Percentiles rank a stretch among this genome's conserved stretches.
These are phyloP conservation scores for Pseudocercospora fijiensis DNA, from an alignment of 2,329 filamentous ascomycete species.

Conservation along the genomic window DNA sequence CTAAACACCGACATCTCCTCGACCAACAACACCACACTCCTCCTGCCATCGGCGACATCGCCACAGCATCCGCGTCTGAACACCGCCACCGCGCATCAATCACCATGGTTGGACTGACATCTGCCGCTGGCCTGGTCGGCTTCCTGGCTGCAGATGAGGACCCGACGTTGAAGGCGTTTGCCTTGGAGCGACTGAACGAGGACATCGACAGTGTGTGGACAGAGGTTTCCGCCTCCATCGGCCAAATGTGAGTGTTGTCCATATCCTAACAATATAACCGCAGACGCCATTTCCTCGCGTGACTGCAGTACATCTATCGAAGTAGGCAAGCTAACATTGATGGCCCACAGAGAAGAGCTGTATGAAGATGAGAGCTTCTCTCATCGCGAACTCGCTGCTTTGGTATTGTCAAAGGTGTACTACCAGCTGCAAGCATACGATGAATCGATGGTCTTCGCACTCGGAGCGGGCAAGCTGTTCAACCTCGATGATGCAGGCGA, in stretches of 20 bases:
- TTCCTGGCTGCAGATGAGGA: constrained; percentile 88
- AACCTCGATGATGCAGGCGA: constrained; percentile 87
- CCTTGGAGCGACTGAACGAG: constrained; percentile 89
- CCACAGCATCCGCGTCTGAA: not conserved
- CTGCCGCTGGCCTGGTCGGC: constrained; percentile 89
- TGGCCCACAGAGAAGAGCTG: constrained; percentile 72
- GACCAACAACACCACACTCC: constrained; percentile 7
- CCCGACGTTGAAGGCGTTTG: constrained; percentile 89
- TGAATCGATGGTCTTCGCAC: constrained; percentile 97
- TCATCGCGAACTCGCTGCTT: constrained; percentile 86
- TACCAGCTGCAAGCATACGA: constrained; percentile 99
- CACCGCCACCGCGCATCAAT: not conserved
- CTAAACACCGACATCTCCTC: not conserved
- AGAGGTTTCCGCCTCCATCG: constrained; percentile 88
- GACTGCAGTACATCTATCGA: not conserved
- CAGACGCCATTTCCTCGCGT: too few species aligned
- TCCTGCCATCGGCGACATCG: not conserved
- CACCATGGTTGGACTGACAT: constrained; percentile 86
- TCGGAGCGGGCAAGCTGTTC: constrained; percentile 92
- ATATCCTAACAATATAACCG: too few species aligned
- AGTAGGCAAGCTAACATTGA: constrained; percentile 25
- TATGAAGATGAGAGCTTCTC: constrained; percentile 96
- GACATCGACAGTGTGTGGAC: constrained; percentile 98
- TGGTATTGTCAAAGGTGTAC: constrained; percentile 96
- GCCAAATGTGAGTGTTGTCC: constrained; percentile 74